These are phyloP conservation scores for Tetraselmis chui DNA, from an alignment of 139 green algal species.

Conservation along the genomic window DNA sequence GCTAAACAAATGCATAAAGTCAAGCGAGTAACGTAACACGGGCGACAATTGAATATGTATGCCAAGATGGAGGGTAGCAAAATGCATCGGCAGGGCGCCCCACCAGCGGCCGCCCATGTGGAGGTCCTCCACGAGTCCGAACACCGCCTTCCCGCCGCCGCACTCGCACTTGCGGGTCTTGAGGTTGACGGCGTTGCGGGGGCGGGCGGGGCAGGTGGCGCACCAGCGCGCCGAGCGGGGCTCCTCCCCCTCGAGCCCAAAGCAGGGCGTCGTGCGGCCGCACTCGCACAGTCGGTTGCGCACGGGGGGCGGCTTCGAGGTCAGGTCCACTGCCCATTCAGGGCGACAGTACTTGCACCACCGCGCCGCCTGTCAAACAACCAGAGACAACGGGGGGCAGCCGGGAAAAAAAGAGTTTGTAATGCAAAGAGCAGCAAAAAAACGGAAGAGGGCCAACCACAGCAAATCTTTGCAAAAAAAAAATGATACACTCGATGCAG, in stretches of 20 bases:
- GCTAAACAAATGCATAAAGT: too few species aligned
- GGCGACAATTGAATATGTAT: too few species aligned
- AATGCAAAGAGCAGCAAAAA: too few species aligned
- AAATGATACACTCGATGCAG: too few species aligned
- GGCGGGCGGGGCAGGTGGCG: background rate
- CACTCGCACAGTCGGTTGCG: background rate
- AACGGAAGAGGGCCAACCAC: too few species aligned
- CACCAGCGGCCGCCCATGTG: background rate
- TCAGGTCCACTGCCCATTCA: background rate
- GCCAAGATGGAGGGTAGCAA: too few species aligned
- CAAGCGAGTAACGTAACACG: too few species aligned
- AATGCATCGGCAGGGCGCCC: too few species aligned
- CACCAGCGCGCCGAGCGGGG: background rate
- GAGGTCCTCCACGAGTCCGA: background rate
- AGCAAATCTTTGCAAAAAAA: too few species aligned
- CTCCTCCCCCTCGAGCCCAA: background rate
- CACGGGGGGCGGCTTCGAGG: background rate
- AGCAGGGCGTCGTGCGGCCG: background rate
- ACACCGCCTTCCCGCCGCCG: background rate
- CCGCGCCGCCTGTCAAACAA: too few species aligned
- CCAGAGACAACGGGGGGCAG: too few species aligned
- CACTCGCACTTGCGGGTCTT: constrained; percentile 1
- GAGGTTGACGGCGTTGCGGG: background rate
- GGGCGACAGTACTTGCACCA: background rate
- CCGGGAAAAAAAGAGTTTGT: too few species aligned